A percentile compares a stretch with the other conserved stretches of the same genome.
Evolutionary conservation across 2,329 filamentous ascomycete genomes (phyloP).

Genomic region (Alternaria conjuncta): DNA sequence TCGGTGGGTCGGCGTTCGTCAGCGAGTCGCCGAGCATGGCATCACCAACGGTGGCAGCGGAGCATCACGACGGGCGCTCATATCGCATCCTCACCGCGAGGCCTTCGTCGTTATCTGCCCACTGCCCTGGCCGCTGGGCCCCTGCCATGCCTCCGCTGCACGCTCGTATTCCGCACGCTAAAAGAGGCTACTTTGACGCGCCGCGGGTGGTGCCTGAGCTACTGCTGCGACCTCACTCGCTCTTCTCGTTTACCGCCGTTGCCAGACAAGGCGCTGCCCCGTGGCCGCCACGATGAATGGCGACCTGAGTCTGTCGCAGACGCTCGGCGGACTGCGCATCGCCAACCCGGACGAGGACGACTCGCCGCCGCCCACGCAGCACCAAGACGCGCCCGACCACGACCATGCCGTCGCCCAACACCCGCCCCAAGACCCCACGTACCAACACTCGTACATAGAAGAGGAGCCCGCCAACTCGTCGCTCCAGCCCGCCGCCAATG

Average conservation of each 20-base stretch:
- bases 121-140: slow-evolving; percentile 39
- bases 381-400: slow-evolving; percentile 1
- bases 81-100: slow-evolving; percentile 29
- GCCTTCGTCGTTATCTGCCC: slow-evolving; percentile 17
- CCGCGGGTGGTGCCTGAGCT: slow-evolving; percentile 29
- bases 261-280: slow-evolving; percentile 20
- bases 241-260: slow-evolving; percentile 30
- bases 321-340: slow-evolving; percentile 92
- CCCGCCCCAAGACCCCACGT: slow-evolving; percentile 36
- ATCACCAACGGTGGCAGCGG: slow-evolving; percentile 20
- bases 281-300: slow-evolving; percentile 72
- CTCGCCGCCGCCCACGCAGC: slow-evolving; percentile 35
- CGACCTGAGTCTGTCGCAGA: slow-evolving; percentile 89
- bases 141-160: slow-evolving; percentile 34
- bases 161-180: slow-evolving; percentile 18
- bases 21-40: slow-evolving; percentile 24
- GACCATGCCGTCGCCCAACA: slow-evolving; percentile 48
- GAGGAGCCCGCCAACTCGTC: slow-evolving; percentile 35
- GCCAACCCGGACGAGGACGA: slow-evolving; percentile 88
- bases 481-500: slow-evolving; percentile 51
- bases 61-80: slow-evolving; percentile 17
- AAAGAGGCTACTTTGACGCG: slow-evolving; percentile 23
- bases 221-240: slow-evolving; percentile 21
- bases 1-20: slow-evolving; percentile 2
- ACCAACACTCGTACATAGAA: slow-evolving; percentile 10